Base-by-base conservation (phyloP, 768 basidiomycete species). In the Tremella mesenterica region DNA sequence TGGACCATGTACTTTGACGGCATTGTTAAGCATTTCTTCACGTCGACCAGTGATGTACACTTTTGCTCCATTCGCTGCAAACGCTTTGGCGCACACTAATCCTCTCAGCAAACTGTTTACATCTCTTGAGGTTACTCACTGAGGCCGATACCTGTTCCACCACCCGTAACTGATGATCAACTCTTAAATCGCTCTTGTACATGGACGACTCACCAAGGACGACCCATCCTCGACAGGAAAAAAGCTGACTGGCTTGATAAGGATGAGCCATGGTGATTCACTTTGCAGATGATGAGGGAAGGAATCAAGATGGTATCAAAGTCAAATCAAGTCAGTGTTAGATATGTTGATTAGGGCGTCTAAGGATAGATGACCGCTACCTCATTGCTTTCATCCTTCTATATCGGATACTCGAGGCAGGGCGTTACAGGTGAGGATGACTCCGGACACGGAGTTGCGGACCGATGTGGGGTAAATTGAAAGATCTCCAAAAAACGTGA, bases 31-130 rank as follows among this genome's bases (percentile, higher is more conserved):
- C 3, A n/a, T 57, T 20, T 69, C 67, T 33, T 27, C 18, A 14
- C 67, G 30, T 26, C 67, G 49, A 0, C 67, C 67, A 7, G 60
- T 59, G 47, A 69, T 69, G 50, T 64, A 66, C 1, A 69, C 67
- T 39, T 60, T 66, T 13, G 69, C 63, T 3, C 67, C 67, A 43
- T 71, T 70, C 16, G 45, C 49, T 1, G 61, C 65, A 47, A 68
- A 68, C 0, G 64, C 65, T 12, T 54, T 56, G 20, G 65, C 54
- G 33, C 43, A 36, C 33, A 36, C 33, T 36, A 18, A 36, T 10
- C 33, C 33, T 10, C 33, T 10, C 33, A 10, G 33, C 18, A 10
- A 10, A 36, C 18, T 18, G 33, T 36, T 18, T 18, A 10, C 12
- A 36, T 36, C 18, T 36, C 33, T 10, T 10, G 18, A 10, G 33